Evolutionary conservation across 2,329 filamentous ascomycete genomes (phyloP), one percentile per base, ranked within the genome.

Genomic region (Nigrograna mackinnonii): DNA sequence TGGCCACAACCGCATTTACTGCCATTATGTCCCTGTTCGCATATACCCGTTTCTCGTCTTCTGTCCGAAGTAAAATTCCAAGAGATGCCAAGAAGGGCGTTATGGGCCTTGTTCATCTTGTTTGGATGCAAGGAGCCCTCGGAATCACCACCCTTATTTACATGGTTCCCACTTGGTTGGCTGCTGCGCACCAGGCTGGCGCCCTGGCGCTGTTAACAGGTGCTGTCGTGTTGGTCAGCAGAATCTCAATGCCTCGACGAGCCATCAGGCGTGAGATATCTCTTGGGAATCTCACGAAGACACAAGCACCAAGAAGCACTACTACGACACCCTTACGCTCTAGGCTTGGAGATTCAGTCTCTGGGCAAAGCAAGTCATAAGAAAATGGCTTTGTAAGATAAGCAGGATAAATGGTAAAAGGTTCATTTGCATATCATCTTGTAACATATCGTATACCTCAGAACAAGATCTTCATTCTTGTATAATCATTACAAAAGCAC

Each of bases 81-180:
- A 67, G 61, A 7, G 73, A 80, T 35, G 88, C 82, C 3, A 86
- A 82, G 69, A 87, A 84, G 68, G 89, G 88, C 33, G 79, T 92
- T 43, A 75, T 83, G 36, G 92, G 91, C 4, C 78, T 96, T 11
- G 82, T 96, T 16, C 91, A 94, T 60, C 82, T 96, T 14, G 90
- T 88, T 2, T 82, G 80, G 44, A 48, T 95, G 53, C 94, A 99
- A 71, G 91, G 90, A 19, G 77, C 84, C 1, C 80, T 99, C 4
- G 94, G 94, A 18, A 96, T 99, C 67, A 84, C 79, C 50, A 99
- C 94, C 0, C 78, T 99, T 46, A 85, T 96, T 58, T 97, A 96
- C 73, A 85, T 99, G 67, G 91, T 99, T 1, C 94, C 95, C 4
- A 87, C 86, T 2, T 86, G 87, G 49, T 75, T 99, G 7, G 94